phyloP scores from a whole-genome alignment of 2,329 filamentous ascomycete genomes.

The Trichoderma sp. region DNA sequence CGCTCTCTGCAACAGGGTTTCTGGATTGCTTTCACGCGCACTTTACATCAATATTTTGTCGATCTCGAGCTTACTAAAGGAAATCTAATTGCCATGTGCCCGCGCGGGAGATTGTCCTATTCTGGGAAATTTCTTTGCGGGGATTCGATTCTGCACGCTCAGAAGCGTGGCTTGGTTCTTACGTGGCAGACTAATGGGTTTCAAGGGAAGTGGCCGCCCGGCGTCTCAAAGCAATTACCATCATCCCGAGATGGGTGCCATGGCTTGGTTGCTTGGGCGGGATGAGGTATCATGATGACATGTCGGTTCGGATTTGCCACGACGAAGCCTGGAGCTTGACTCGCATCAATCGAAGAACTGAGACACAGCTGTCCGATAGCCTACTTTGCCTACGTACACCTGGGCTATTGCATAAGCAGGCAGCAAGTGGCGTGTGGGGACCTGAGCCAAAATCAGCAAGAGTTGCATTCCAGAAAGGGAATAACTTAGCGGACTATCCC shows the following conservation, averaged over 20 bases:
- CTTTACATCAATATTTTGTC: not conserved
- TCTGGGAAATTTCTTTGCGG: not conserved
- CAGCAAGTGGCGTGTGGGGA: not conserved
- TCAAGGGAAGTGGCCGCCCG: not conserved
- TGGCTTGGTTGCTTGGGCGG: not conserved
- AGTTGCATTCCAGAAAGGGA: not conserved
- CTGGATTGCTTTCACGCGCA: not conserved
- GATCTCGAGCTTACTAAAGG: not conserved
- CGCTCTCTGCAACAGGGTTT: not conserved
- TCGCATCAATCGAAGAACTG: not conserved
- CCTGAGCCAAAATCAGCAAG: not conserved
- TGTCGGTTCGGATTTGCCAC: not conserved
- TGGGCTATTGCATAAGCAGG: not conserved
- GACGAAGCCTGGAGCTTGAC: not conserved
- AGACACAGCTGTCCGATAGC: not conserved
- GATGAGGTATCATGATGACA: slow-evolving; percentile 3
- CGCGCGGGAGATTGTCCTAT: not conserved
- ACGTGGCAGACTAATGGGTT: slow-evolving; percentile 11
- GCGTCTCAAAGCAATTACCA: not conserved
- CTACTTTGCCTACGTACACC: not conserved
- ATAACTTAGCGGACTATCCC: slow-evolving; percentile 4
- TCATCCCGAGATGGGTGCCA: not conserved
- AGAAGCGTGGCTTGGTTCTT: not conserved
- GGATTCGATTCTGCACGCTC: not conserved
- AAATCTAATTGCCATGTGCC: not conserved